Conservation (phyloP, 2,329 filamentous ascomycete genomes). For the Thermoascus crustaceus region DNA sequence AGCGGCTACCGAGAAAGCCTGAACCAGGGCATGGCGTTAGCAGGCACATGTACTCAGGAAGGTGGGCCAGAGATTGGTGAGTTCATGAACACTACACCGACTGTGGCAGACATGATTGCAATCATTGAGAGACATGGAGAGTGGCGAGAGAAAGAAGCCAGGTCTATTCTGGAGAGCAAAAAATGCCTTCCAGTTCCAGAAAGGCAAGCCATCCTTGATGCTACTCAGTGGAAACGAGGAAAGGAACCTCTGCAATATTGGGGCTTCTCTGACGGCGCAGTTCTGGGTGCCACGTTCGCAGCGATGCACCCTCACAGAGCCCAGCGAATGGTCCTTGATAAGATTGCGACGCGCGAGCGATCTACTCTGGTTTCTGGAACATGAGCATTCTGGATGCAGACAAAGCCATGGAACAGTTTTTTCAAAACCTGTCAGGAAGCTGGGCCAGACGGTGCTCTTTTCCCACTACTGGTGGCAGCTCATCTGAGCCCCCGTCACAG, state of each 20-base stretch:
- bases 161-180: constrained; percentile 2
- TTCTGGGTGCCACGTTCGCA: constrained; percentile 47
- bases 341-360: constrained; percentile 5
- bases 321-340: constrained; percentile 44
- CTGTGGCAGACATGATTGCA: constrained; percentile 10
- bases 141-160: constrained; percentile 15
- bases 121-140: constrained; percentile 17
- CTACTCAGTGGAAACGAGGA: constrained; percentile 9
- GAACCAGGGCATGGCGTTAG: too few species aligned
- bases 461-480: constrained; percentile 2
- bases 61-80: too few species aligned
- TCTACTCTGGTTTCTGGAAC: constrained; percentile 4
- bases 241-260: constrained; percentile 33
- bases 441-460: constrained; percentile 9
- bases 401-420: constrained; percentile 9
- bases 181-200: not conserved
- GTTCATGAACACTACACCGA: constrained; percentile 10
- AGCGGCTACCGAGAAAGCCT: too few species aligned
- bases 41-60: too few species aligned
- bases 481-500: constrained; percentile 4
- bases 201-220: constrained; percentile 2
- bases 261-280: constrained; percentile 50
- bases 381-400: constrained; percentile 7
- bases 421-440: constrained; percentile 10
- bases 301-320: constrained; percentile 46